Evolutionary conservation across 441 rosid species (phyloP).

Genomic region (Gossypium lobatum): DNA sequence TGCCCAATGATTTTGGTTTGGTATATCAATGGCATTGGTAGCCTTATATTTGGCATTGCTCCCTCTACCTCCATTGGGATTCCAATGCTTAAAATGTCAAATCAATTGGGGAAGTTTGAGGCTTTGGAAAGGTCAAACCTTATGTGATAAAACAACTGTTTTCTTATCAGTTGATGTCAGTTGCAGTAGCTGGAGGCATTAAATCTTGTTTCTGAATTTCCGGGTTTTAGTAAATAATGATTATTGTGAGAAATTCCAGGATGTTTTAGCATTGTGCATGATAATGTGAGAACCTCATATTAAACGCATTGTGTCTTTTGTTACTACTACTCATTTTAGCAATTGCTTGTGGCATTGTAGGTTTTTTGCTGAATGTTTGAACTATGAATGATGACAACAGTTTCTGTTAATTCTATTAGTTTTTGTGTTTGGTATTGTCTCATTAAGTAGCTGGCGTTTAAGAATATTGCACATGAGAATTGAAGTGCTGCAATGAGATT

Average conservation of each 20-base stretch:
- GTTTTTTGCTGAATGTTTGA: not conserved
- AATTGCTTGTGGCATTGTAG: not conserved
- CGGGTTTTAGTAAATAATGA: not conserved
- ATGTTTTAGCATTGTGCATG: not conserved
- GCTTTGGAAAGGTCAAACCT: not conserved
- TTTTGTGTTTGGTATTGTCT: constrained; percentile 4
- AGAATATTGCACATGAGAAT: not conserved
- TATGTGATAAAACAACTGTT: not conserved
- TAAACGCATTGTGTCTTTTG: not conserved
- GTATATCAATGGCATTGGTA: not conserved
- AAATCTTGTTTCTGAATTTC: not conserved
- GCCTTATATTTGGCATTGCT: not conserved
- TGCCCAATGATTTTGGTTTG: not conserved
- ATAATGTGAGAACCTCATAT: not conserved
- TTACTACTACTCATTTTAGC: not conserved
- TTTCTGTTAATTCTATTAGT: not conserved
- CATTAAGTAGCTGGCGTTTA: not conserved
- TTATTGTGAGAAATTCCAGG: not conserved
- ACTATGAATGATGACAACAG: not conserved
- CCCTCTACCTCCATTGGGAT: not conserved
- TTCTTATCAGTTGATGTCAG: not conserved
- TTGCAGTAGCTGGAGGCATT: not conserved
- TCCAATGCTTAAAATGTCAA: not conserved
- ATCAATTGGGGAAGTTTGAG: not conserved
- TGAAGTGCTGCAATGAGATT: not conserved